phyloP scores from a whole-genome alignment of 768 basidiomycete genomes.

The Lentinus tigrinus region DNA sequence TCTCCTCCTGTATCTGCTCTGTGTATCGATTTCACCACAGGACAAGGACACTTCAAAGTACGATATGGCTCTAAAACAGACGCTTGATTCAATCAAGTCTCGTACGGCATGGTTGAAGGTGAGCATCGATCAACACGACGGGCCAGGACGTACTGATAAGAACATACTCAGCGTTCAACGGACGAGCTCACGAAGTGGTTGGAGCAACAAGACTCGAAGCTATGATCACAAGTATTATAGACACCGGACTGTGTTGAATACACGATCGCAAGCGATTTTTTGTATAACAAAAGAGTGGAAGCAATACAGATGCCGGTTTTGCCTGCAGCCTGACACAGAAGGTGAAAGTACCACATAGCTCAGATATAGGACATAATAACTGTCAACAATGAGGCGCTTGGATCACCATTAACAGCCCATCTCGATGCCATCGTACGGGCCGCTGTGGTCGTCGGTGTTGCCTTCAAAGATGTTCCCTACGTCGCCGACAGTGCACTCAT shows the following conservation, averaged over 20 bases:
- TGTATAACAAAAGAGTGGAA: too few relatives aligned
- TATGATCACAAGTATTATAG: too few relatives aligned
- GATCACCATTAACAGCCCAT: slow-evolving; percentile 24
- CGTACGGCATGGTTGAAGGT: slow-evolving; percentile 65
- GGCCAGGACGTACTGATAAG: background rate
- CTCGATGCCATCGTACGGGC: slow-evolving; percentile 26
- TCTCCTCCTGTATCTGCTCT: background rate
- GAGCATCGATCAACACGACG: background rate
- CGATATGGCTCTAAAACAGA: slow-evolving; percentile 60
- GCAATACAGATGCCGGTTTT: too few relatives aligned
- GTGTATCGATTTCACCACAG: slow-evolving; percentile 31
- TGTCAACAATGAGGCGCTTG: too few relatives aligned
- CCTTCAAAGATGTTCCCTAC: slow-evolving; percentile 52
- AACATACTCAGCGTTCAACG: slow-evolving; percentile 50
- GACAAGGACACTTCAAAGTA: slow-evolving; percentile 71
- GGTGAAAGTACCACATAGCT: too few relatives aligned
- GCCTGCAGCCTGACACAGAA: too few relatives aligned
- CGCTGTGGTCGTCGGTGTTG: slow-evolving; percentile 43
- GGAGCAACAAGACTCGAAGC: slow-evolving; percentile 32
- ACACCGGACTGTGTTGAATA: too few relatives aligned
- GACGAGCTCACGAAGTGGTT: slow-evolving; percentile 59
- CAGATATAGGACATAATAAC: too few relatives aligned
- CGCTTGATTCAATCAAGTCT: slow-evolving; percentile 64
- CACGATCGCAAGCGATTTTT: too few relatives aligned
- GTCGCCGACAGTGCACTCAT: slow-evolving; percentile 51